Conservation (phyloP, 75 land plant species). For the Ceratopteris richardii region DNA sequence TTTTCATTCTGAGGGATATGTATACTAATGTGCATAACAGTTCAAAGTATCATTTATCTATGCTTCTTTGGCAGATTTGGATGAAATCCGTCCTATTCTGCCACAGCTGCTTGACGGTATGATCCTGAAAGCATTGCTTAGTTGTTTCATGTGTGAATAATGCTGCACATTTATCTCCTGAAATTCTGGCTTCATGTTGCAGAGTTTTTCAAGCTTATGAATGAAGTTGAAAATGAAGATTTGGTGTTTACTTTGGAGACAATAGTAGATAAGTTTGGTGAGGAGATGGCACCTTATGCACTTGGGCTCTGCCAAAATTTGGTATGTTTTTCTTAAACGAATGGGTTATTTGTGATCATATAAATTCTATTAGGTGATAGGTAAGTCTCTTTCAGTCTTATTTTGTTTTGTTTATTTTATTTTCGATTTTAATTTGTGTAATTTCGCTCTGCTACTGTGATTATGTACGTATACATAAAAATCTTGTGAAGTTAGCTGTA, state of each 20-base stretch:
- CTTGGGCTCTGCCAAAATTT: constrained; percentile 94
- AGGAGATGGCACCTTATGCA: constrained; percentile 99
- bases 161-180: too few species aligned
- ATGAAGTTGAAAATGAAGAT: constrained; percentile 99
- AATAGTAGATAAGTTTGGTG: constrained; percentile 97
- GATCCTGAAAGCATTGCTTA: neutral
- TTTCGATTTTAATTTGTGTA: too few species aligned
- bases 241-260: constrained; percentile 98
- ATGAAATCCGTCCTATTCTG: constrained; percentile 87
- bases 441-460: too few species aligned
- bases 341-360: neutral
- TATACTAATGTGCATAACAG: neutral
- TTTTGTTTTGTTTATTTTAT: neutral
- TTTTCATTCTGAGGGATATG: too few species aligned
- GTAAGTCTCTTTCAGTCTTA: neutral
- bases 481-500: too few species aligned
- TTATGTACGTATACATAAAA: too few species aligned
- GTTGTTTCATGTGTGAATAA: constrained; percentile 1
- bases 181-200: constrained; percentile 14
- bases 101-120: constrained; percentile 96
- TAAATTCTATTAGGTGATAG: neutral
- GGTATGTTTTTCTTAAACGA: constrained; percentile 32
- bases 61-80: constrained; percentile 63
- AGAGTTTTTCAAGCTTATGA: constrained; percentile 99
- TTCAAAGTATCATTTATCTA: too few species aligned